phyloP scores from a whole-genome alignment of 1,139 yeast species.

The Citeromyces siamensis region DNA sequence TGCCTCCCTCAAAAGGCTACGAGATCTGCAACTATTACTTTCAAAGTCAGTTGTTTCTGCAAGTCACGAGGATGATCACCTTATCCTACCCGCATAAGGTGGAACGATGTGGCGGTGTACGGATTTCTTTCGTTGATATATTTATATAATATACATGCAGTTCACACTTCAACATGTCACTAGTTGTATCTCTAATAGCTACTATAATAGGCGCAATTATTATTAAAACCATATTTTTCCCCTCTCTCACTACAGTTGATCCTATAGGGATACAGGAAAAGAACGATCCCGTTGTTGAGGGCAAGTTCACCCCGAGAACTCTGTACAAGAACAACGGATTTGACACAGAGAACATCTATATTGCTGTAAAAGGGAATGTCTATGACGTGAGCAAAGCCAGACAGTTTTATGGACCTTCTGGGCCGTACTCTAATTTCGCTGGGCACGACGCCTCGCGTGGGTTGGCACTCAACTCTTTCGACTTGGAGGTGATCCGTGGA shows the following conservation, averaged over 20 bases:
- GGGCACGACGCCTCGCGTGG: slow-evolving; percentile 97
- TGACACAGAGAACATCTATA: slow-evolving; percentile 64
- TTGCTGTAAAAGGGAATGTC: slow-evolving; percentile 77
- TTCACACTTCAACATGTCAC: no score
- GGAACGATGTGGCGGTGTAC: no score
- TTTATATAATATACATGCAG: no score
- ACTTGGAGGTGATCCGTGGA: slow-evolving; percentile 39
- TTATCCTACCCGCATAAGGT: no score
- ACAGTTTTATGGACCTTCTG: slow-evolving; percentile 91
- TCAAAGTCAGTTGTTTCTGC: no score
- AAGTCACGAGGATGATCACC: no score
- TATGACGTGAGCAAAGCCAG: slow-evolving; percentile 79
- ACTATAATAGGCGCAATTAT: background rate
- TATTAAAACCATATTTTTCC: slow-evolving; percentile 1
- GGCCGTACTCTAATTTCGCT: slow-evolving; percentile 91
- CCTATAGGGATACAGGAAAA: slow-evolving; percentile 5
- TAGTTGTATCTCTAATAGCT: background rate
- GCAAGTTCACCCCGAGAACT: slow-evolving; percentile 69
- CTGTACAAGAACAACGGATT: slow-evolving; percentile 70
- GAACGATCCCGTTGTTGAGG: slow-evolving; percentile 55
- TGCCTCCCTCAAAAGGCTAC: no score
- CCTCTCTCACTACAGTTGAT: slow-evolving; percentile 2
- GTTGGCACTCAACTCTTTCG: slow-evolving; percentile 83
- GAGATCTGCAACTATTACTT: no score
- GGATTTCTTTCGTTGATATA: no score